Evolutionary conservation across 2,329 filamentous ascomycete species (phyloP).

Genomic region (Podosphaera xanthii): DNA sequence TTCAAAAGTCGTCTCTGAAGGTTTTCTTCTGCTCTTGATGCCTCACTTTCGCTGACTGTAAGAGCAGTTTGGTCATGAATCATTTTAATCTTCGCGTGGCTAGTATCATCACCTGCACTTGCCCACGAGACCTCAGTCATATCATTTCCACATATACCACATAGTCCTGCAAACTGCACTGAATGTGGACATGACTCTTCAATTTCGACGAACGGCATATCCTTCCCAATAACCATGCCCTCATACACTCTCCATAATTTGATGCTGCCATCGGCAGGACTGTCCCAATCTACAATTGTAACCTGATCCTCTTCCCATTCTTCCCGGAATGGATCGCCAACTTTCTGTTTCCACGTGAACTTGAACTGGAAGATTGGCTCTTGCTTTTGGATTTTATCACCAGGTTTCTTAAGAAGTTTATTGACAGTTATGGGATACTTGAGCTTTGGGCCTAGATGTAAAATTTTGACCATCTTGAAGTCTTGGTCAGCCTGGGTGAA

Average conservation of each 20-base stretch:
- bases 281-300: constrained; percentile 55
- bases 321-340: constrained; percentile 43
- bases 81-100: constrained; percentile 84
- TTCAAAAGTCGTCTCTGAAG: constrained; percentile 62
- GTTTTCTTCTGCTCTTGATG: constrained; percentile 62
- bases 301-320: constrained; percentile 45
- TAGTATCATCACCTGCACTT: constrained; percentile 52
- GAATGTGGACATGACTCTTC: constrained; percentile 84
- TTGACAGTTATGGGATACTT: constrained; percentile 88
- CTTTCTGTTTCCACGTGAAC: constrained; percentile 57
- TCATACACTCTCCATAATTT: constrained; percentile 52
- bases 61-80: constrained; percentile 76
- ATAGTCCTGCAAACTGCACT: constrained; percentile 75
- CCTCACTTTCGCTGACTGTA: constrained; percentile 64
- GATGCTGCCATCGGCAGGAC: constrained; percentile 60
- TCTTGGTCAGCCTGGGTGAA: constrained; percentile 8
- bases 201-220: constrained; percentile 44
- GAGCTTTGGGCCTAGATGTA: constrained; percentile 37
- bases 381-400: constrained; percentile 53
- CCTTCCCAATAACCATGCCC: constrained; percentile 37
- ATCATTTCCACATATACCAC: constrained; percentile 80
- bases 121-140: constrained; percentile 85
- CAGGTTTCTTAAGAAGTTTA: constrained; percentile 53
- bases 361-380: constrained; percentile 70
- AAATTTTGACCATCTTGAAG: constrained; percentile 22